phyloP scores from a whole-genome alignment of 495 filamentous ascomycete species.

The Aspergillus hancockii region DNA sequence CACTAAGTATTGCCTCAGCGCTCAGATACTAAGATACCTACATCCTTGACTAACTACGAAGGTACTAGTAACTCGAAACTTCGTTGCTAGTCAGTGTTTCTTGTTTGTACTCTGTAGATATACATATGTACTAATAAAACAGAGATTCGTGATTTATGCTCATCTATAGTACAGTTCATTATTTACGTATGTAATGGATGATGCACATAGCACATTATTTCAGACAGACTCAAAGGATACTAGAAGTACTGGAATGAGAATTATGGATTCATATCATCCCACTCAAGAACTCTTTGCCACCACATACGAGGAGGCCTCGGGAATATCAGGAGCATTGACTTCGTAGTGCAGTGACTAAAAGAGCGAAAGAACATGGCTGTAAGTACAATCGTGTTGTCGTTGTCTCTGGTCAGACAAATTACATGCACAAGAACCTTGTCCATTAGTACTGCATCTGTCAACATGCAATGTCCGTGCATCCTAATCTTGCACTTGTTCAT shows the following conservation, averaged over 20 bases:
- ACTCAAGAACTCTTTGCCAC: background rate
- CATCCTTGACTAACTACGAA: background rate
- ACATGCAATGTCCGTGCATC: background rate
- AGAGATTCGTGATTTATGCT: too few species aligned
- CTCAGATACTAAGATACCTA: background rate
- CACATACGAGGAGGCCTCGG: background rate
- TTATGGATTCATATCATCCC: background rate
- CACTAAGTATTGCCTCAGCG: background rate
- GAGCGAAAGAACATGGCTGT: too few species aligned
- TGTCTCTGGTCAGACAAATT: background rate
- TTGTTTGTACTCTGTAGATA: too few species aligned
- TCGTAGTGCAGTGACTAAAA: background rate
- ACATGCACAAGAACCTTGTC: too few species aligned
- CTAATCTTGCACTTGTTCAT: background rate
- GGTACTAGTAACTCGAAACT: too few species aligned
- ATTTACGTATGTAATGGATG: too few species aligned
- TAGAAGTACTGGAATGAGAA: background rate
- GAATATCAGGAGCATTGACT: background rate
- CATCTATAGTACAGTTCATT: too few species aligned
- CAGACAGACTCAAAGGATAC: too few species aligned
- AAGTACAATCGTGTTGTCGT: background rate
- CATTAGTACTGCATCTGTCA: background rate
- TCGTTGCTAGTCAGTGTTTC: too few species aligned
- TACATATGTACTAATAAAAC: too few species aligned
- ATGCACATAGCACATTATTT: background rate